phyloP scores from a whole-genome alignment of 441 rosid genomes.

The Cnidoscolus chayamansa region DNA sequence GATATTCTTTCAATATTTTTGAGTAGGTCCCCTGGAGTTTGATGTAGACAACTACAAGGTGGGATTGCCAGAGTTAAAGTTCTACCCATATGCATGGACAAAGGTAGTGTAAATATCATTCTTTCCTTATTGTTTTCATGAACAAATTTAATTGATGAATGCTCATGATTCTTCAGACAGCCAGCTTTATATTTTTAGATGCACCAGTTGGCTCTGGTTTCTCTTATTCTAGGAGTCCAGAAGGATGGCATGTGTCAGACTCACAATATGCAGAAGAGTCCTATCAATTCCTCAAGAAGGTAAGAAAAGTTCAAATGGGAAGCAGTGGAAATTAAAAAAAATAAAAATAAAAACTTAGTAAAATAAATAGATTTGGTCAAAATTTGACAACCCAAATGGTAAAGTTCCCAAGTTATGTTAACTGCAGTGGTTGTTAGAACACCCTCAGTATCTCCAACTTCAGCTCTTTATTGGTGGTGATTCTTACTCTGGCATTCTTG shows the following conservation, averaged over 20 bases:
- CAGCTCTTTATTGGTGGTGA: slow-evolving; percentile 34
- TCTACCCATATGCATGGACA: slow-evolving; percentile 37
- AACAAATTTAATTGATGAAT: slow-evolving; percentile 1
- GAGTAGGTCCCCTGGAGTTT: slow-evolving; percentile 37
- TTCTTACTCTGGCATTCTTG: slow-evolving; percentile 33
- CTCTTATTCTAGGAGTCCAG: slow-evolving; percentile 34
- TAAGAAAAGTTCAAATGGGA: neutral
- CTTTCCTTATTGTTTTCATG: neutral
- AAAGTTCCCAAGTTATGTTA: neutral
- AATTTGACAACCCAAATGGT: no score
- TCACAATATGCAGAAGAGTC: slow-evolving; percentile 18
- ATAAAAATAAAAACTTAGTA: no score
- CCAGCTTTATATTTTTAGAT: slow-evolving; percentile 35
- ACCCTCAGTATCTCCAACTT: slow-evolving; percentile 19
- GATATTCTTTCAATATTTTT: neutral
- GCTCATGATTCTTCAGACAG: slow-evolving; percentile 13
- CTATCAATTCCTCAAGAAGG: slow-evolving; percentile 28
- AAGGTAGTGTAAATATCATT: slow-evolving; percentile 15
- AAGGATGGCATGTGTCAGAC: slow-evolving; percentile 25
- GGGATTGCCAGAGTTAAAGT: slow-evolving; percentile 26
- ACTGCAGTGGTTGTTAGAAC: slow-evolving; percentile 33
- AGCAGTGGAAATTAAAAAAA: no score
- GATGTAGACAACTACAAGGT: slow-evolving; percentile 26
- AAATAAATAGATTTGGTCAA: no score
- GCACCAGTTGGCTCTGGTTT: slow-evolving; percentile 40